These are phyloP conservation scores for Cyclotella choctawhatcheeana DNA, from an alignment of 108 stramenopile species.

Conservation along the genomic window DNA sequence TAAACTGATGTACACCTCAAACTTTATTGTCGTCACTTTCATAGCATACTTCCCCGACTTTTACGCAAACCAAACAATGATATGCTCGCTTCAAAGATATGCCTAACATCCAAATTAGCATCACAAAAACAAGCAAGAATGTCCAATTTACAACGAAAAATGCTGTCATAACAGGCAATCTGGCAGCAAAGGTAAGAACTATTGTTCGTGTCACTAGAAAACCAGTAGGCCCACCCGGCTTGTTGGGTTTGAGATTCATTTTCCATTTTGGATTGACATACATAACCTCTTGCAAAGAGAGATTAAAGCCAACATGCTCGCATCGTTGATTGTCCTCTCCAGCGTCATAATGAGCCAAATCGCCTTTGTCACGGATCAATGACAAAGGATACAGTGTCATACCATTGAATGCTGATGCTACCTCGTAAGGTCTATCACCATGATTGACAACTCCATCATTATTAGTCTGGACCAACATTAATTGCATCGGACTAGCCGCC, in stretches of 20 bases:
- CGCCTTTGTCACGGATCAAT: conserved; percentile 31
- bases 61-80: no score
- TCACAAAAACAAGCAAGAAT: conserved; percentile 35
- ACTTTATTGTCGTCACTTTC: no score
- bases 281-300: conserved; percentile 43
- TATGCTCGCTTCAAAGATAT: no score
- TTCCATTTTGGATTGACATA: conserved; percentile 64
- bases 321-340: conserved; percentile 59
- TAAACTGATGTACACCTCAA: no score
- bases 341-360: conserved; percentile 45
- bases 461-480: conserved; percentile 46
- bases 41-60: no score
- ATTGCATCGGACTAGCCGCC: conserved; percentile 56
- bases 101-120: conserved; percentile 36
- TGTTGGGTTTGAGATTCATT: conserved; percentile 53
- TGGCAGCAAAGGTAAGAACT: conserved; percentile 32
- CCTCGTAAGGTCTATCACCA: conserved; percentile 31
- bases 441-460: conserved; percentile 28
- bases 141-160: conserved; percentile 20
- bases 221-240: conserved; percentile 62
- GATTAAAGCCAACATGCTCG: conserved; percentile 62
- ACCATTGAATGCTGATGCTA: conserved; percentile 56
- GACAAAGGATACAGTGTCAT: conserved; percentile 53
- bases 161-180: conserved; percentile 37
- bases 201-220: conserved; percentile 41